Base-by-base conservation (phyloP, 768 basidiomycete species). In the Pleurotus giganteus region DNA sequence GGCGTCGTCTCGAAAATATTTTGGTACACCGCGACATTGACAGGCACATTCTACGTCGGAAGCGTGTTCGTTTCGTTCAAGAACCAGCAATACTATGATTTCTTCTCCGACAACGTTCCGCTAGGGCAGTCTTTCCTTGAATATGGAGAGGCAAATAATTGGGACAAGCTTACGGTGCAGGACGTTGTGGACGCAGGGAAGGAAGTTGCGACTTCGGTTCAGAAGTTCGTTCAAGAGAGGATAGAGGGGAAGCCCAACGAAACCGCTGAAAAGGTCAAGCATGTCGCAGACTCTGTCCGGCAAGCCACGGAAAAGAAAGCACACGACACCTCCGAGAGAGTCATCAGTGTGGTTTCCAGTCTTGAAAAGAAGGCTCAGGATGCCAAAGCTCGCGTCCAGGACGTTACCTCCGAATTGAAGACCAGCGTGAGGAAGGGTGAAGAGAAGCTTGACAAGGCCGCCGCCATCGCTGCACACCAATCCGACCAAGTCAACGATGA, bases 91-190 rank as follows among this genome's bases (percentile, higher is more conserved):
- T 97, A 95, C 75, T 85, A 89, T 65, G 89, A 95, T 60, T 79
- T 96, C 66, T 97, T 97, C 76, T 79, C 84, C 54, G 82, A 86
- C 61, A 76, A 81, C 39, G 84, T 94, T 52, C 95, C 95, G 2
- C 77, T 91, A 34, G 94, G 86, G 26, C 81, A 87, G 58, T 65
- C 80, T 15, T 76, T 95, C 69, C 76, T 95, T 36, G 88, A 94
- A 56, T 93, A 84, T 64, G 89, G 88, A 8, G 92, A 97, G 64
- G 76, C 80, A 26, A 75, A 84, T 54, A 79, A 84, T 12, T 94
- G 91, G 90, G 89, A 94, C 61, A 81, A 77, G 4, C 71, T 91
- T 57, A 90, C 91, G 28, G 56, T 83, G 17, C 74, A 80, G 49
- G 77, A 86, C 57, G 77, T 82, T 39, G 62, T 88, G 57, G 75